Evolutionary conservation across 2,329 filamentous ascomycete genomes (phyloP).

Genomic region (Venturia oleaginea): DNA sequence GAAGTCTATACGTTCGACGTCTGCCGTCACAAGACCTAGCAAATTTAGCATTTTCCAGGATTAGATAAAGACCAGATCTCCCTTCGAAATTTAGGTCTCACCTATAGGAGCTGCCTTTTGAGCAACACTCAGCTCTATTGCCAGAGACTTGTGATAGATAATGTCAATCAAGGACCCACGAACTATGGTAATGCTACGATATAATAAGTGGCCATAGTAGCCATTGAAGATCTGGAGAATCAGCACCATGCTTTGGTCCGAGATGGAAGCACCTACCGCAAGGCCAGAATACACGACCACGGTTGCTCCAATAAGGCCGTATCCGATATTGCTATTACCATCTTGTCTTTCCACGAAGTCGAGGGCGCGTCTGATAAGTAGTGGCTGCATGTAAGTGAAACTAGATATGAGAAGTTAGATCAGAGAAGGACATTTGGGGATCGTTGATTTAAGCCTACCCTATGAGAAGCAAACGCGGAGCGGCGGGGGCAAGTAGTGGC

Average conservation of each 20-base stretch:
- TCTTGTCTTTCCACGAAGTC: background rate
- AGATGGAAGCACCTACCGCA: slow-evolving; percentile 24
- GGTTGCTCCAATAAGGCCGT: slow-evolving; percentile 35
- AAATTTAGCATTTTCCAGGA: background rate
- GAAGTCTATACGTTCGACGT: background rate
- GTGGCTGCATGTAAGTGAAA: background rate
- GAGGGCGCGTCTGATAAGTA: background rate
- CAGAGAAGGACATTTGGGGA: too few relatives aligned
- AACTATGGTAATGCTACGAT: slow-evolving; percentile 29
- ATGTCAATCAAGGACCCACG: slow-evolving; percentile 24
- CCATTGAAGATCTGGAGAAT: slow-evolving; percentile 19
- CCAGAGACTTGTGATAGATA: background rate
- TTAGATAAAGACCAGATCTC: background rate
- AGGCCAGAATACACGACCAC: slow-evolving; percentile 35
- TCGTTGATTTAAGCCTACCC: background rate
- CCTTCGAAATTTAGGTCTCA: background rate
- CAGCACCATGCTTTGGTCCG: background rate
- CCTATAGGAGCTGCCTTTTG: background rate
- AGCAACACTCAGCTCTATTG: background rate
- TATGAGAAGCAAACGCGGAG: background rate
- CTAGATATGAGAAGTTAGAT: background rate
- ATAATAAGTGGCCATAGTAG: slow-evolving; percentile 29
- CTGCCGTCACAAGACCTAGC: background rate
- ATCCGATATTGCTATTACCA: slow-evolving; percentile 22
- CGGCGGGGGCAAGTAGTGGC: background rate